Conservation (phyloP, 2,329 filamentous ascomycete genomes). For the Chaetomium sp. region DNA sequence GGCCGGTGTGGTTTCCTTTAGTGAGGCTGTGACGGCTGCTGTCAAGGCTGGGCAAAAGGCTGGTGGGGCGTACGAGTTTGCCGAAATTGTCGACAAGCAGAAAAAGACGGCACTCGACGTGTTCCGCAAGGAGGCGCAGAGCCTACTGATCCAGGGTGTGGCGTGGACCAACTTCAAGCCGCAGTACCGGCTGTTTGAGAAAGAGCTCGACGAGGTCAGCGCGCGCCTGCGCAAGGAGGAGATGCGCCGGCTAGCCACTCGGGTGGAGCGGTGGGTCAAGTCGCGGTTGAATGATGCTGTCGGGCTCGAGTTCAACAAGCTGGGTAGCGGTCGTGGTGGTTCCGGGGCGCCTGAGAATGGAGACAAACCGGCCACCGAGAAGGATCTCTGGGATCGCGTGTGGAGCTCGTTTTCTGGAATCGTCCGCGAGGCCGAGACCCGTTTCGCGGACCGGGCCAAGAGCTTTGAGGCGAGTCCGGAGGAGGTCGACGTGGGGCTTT, state of each 20-base stretch:
- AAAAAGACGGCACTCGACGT: slow-evolving; percentile 67
- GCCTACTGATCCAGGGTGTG: slow-evolving; percentile 69
- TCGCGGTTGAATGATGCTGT: slow-evolving; percentile 81
- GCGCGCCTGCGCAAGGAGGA: slow-evolving; percentile 83
- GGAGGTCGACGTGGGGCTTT: slow-evolving; percentile 87
- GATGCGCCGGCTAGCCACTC: slow-evolving; percentile 84
- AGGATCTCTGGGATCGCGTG: slow-evolving; percentile 90
- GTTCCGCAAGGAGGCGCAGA: slow-evolving; percentile 70
- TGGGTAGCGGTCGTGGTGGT: slow-evolving; percentile 81
- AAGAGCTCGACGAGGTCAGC: slow-evolving; percentile 87
- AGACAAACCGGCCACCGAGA: slow-evolving; percentile 67
- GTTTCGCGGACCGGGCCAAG: slow-evolving; percentile 81
- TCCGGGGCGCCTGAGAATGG: slow-evolving; percentile 72
- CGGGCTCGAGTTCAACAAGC: slow-evolving; percentile 90
- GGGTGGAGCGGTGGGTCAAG: slow-evolving; percentile 90
- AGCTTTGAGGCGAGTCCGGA: slow-evolving; percentile 90
- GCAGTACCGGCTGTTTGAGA: slow-evolving; percentile 73
- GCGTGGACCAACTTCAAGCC: slow-evolving; percentile 83
- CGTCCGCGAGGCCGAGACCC: slow-evolving; percentile 75
- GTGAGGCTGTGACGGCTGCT: slow-evolving; percentile 74
- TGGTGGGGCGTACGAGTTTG: slow-evolving; percentile 86
- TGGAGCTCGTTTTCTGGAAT: slow-evolving; percentile 81
- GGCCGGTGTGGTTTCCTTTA: slow-evolving; percentile 74
- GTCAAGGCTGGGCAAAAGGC: slow-evolving; percentile 93
- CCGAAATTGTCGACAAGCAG: slow-evolving; percentile 80